Evolutionary conservation across 495 filamentous ascomycete species (phyloP).

Genomic region (Aspergillus cavernicola): DNA sequence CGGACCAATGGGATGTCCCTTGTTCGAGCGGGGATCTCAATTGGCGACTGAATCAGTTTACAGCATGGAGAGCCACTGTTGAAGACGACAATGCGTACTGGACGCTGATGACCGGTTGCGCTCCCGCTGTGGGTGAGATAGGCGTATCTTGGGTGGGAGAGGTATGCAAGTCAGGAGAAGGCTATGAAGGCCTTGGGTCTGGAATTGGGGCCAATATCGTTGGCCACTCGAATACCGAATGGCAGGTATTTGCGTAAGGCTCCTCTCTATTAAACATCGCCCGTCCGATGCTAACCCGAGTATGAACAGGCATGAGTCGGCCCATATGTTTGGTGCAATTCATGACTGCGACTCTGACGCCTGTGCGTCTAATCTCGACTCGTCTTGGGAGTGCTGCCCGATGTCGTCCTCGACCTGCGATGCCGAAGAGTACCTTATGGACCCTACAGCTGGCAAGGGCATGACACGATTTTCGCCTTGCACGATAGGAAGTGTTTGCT

Average conservation of each 20-base stretch:
- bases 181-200: neutral
- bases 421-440: slow-evolving; percentile 80
- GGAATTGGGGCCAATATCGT: slow-evolving; percentile 81
- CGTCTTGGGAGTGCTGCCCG: slow-evolving; percentile 69
- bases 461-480: slow-evolving; percentile 79
- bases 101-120: slow-evolving; percentile 79
- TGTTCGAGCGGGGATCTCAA: slow-evolving; percentile 62
- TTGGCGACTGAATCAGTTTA: slow-evolving; percentile 74
- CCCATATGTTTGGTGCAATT: slow-evolving; percentile 86
- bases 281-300: neutral
- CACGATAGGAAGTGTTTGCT: slow-evolving; percentile 82
- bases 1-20: slow-evolving; percentile 68
- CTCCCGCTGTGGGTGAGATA: slow-evolving; percentile 66
- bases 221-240: slow-evolving; percentile 60
- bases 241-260: slow-evolving; percentile 77
- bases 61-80: slow-evolving; percentile 66
- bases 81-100: slow-evolving; percentile 77
- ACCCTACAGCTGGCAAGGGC: slow-evolving; percentile 66
- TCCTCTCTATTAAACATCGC: neutral
- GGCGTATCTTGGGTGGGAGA: slow-evolving; percentile 87
- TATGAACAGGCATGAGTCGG: slow-evolving; percentile 62
- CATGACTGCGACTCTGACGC: slow-evolving; percentile 71
- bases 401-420: slow-evolving; percentile 61
- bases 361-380: slow-evolving; percentile 37
- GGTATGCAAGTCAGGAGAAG: slow-evolving; percentile 52